Base-by-base conservation (phyloP, 768 basidiomycete species). In the Kwoniella pini region DNA sequence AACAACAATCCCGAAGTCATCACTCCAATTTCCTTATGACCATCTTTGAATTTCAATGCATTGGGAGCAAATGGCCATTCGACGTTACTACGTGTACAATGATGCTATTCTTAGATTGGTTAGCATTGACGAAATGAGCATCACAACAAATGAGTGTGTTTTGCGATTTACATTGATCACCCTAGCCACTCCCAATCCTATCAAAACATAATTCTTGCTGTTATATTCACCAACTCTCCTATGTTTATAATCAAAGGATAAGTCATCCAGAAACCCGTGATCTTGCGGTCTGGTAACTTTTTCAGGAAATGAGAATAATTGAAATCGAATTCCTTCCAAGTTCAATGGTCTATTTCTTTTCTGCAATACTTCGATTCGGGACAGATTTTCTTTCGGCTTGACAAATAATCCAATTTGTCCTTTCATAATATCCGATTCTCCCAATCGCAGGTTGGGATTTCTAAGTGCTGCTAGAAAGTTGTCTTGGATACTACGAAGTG, bases 91-190 rank as follows among this genome's bases (percentile, higher is more conserved):
- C 31, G 30, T 1, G 19, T 22, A 19, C 38, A 54, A 21, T 54
- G 52, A 26, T 54, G 52, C 52, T 46, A 19, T 2, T n/a, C n/a
- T n/a, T n/a, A n/a, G n/a, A n/a, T n/a, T n/a, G n/a, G n/a, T n/a
- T n/a, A n/a, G n/a, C n/a, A n/a, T n/a, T n/a, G n/a, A n/a, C n/a
- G n/a, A n/a, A n/a, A n/a, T n/a, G n/a, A n/a, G n/a, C n/a, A n/a
- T n/a, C n/a, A n/a, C n/a, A n/a, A n/a, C n/a, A n/a, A n/a, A n/a
- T n/a, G n/a, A n/a, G n/a, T n/a, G n/a, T n/a, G n/a, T n/a, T n/a
- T 9, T 17, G 49, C 13, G 22, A 39, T 39, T 54, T 28, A 54
- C 52, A 28, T 54, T 54, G 52, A 54, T 42, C 13, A 54, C 52
- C 39, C 52, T 54, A 9, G 52, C 52, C 24, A 54, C 42, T 4